phyloP scores from a whole-genome alignment of 306 rosid genomes.

The Quercus aquifolioides region DNA sequence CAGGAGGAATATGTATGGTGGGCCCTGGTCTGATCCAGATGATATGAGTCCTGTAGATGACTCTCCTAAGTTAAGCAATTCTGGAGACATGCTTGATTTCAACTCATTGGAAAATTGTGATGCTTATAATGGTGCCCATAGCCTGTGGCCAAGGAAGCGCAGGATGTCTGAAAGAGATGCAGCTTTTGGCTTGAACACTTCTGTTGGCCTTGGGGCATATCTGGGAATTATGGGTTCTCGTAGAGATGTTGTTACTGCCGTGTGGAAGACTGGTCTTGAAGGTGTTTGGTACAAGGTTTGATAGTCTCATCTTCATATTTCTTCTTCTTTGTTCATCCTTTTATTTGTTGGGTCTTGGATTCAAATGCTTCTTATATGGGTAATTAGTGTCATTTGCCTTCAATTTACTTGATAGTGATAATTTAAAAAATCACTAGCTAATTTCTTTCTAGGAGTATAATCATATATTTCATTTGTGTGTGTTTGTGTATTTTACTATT shows the following conservation, averaged over 20 bases:
- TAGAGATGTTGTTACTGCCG: conserved; percentile 92
- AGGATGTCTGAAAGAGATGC: conserved; percentile 99
- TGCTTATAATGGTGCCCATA: conserved; percentile 56
- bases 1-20: conserved; percentile 80
- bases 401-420: neutral
- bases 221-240: conserved; percentile 99
- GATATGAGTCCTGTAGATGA: conserved; percentile 59
- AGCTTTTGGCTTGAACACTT: conserved; percentile 95
- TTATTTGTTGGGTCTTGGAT: conserved; percentile 2
- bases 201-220: conserved; percentile 91
- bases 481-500: neutral
- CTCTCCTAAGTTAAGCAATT: conserved; percentile 52
- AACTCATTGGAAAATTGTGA: conserved; percentile 58
- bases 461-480: neutral
- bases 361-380: conserved; percentile 10
- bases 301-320: conserved; percentile 8
- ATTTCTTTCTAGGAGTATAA: neutral
- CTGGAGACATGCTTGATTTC: conserved; percentile 55
- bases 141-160: conserved; percentile 97
- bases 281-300: conserved; percentile 98
- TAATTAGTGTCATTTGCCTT: neutral
- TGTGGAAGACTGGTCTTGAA: conserved; percentile 97
- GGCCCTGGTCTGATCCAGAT: conserved; percentile 77
- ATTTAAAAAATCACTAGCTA: neutral
- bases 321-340: conserved; percentile 1